phyloP scores from a whole-genome alignment of 1,139 yeast genomes.

The Neolecta irregularis region DNA sequence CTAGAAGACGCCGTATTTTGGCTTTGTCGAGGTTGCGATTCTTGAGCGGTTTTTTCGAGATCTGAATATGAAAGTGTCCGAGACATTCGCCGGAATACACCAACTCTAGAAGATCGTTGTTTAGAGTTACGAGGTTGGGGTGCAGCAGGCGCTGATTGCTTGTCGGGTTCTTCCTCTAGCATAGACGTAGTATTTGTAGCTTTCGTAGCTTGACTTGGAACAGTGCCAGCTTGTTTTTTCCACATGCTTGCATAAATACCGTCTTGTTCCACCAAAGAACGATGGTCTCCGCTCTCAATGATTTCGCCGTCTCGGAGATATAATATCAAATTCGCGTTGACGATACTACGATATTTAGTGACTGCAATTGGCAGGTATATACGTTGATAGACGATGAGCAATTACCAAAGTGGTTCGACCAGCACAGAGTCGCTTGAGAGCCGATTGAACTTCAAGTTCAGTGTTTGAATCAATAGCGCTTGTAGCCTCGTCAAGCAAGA shows the following conservation, averaged over 20 bases:
- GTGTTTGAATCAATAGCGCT: slow-evolving; percentile 94
- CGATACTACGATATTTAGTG: slow-evolving; percentile 77
- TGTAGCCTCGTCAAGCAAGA: slow-evolving; percentile 29
- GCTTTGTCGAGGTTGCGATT: no score
- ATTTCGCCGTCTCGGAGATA: slow-evolving; percentile 68
- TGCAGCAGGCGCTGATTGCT: no score
- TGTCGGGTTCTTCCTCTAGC: no score
- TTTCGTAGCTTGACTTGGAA: no score
- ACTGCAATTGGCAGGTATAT: slow-evolving; percentile 89
- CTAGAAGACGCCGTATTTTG: no score
- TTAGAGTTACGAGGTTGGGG: no score
- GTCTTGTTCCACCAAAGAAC: slow-evolving; percentile 19
- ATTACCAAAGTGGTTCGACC: slow-evolving; percentile 66
- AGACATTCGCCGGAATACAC: no score
- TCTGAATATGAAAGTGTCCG: no score
- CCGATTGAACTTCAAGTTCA: slow-evolving; percentile 38
- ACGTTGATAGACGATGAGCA: slow-evolving; percentile 86
- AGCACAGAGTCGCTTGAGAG: slow-evolving; percentile 39
- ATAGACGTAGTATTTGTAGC: no score
- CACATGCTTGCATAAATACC: slow-evolving; percentile 58
- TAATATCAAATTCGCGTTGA: slow-evolving; percentile 65
- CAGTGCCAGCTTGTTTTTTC: slow-evolving; percentile 88
- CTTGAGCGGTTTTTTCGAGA: no score
- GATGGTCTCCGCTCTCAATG: slow-evolving; percentile 29
- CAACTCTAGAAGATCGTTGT: no score